Base-by-base conservation (phyloP, 495 filamentous ascomycete species). In the Echria macrotheca region DNA sequence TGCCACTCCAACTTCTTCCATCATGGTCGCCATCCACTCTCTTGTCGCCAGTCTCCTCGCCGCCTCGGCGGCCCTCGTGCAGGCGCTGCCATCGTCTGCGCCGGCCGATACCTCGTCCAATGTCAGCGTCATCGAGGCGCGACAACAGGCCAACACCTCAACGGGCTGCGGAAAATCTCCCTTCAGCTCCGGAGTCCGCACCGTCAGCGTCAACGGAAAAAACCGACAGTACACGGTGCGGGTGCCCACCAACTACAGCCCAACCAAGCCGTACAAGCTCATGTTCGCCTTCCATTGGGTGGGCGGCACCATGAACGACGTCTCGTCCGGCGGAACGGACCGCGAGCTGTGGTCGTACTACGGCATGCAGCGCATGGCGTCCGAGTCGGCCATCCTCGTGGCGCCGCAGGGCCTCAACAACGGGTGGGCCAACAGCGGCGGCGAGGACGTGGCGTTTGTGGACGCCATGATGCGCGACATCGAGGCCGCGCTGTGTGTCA, bases 311-410 rank as follows among this genome's bases (percentile, higher is more conserved):
- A 71, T 61, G 43, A 66, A 62, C 52, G 54, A 68, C 47, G 25
- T 55, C 53, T 43, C 35, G 48, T 33, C 26, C 0, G 52, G 52
- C 33, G 63, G 68, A 35, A 56, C 61, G 18, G 60, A 58, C 32
- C 53, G 57, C 17, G 55, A 60, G 38, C 52, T 52, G 3, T 49
- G 52, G 52, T 49, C 59, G 12, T 73, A 61, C 44, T 74, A 74
- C 52, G 68, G 70, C 33, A 53, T 73, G 15, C 63, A 59, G 22
- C 37, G n/a, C n/a, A n/a, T n/a, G n/a, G n/a, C n/a, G n/a, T n/a
- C n/a, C n/a, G n/a, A n/a, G n/a, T n/a, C n/a, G n/a, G 69, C 70
- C 26, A 73, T 73, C 31, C 67, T 65, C 19, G 66, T 74, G 12
- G 60, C 68, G n/a, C 71, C 71, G 7, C 56, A 74, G 26, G 71